Percentiles rank a stretch among this genome's conserved stretches.
Conservation (phyloP, 2,329 filamentous ascomycete species). For the Aspergillus melleus region DNA sequence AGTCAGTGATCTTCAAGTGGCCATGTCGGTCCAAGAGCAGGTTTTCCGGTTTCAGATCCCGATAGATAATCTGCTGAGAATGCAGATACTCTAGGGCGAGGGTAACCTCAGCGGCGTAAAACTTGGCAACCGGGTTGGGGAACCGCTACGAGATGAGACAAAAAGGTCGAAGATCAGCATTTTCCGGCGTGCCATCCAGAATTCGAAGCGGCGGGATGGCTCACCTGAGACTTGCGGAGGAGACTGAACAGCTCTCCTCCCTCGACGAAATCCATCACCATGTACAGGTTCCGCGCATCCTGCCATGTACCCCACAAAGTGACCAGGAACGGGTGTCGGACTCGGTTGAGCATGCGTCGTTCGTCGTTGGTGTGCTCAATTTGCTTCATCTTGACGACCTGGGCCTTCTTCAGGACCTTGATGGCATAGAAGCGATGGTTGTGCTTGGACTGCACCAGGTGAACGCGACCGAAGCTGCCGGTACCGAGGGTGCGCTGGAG, state of each 20-base stretch:
- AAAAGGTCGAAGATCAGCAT: background rate
- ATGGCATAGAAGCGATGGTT: constrained; percentile 98
- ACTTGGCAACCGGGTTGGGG: constrained; percentile 97
- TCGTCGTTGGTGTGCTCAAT: constrained; percentile 99
- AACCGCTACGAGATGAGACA: constrained; percentile 67
- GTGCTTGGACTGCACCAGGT: constrained; percentile 95
- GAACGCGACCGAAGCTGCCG: constrained; percentile 93
- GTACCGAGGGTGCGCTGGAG: constrained; percentile 91
- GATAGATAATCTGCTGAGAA: constrained; percentile 93
- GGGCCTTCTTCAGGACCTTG: constrained; percentile 97
- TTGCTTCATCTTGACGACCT: constrained; percentile 99
- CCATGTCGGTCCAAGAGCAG: constrained; percentile 87
- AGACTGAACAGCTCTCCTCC: constrained; percentile 96
- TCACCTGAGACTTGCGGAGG: constrained; percentile 85
- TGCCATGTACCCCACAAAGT: constrained; percentile 99
- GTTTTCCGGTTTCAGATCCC: constrained; percentile 95
- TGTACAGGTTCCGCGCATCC: constrained; percentile 92
- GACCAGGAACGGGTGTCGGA: constrained; percentile 96
- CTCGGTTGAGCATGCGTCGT: constrained; percentile 89
- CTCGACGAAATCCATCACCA: constrained; percentile 99
- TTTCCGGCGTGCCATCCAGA: background rate
- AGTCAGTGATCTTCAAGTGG: constrained; percentile 96
- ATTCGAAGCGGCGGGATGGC: constrained; percentile 21
- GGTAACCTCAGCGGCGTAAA: constrained; percentile 97
- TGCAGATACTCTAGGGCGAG: constrained; percentile 94